Base-by-base conservation (phyloP, 208 protist genomes). In the Acanthamoeba royreba region DNA sequence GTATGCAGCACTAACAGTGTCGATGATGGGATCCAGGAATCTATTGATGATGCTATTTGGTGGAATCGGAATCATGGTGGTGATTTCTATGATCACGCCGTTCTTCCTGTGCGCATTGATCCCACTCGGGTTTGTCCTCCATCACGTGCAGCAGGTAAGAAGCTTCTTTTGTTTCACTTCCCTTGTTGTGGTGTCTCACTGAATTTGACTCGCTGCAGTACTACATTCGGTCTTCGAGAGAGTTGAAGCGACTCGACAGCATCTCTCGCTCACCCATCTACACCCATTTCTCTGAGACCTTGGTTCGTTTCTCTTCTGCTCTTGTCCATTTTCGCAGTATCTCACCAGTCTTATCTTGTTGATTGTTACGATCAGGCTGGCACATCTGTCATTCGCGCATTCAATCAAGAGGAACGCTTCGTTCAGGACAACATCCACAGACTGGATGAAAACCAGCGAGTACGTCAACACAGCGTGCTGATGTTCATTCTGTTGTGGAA, bases 201-300 rank as follows among this genome's bases (percentile, higher is more conserved):
- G 15, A 28, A 19, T 90, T 1, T 15, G 0, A 33, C 8, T 0
- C 5, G 31, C n/a, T n/a, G n/a, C n/a, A 88, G 33, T 91, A 95
- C 40, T 96, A 95, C 66, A 25, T 86, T 22, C 5, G 69, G 4
- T 94, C 95, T 2, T 93, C 91, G 3, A 19, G 93, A 31, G 95
- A 96, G 74, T 9, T 96, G 25, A 94, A 96, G 45, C 81, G 93
- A 7, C 86, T 94, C 13, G 93, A 93, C 43, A 85, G 55, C 35
- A 94, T 52, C 28, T 72, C 93, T 25, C 89, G 98, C 83, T 98
- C 98, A 13, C 99, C 99, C 13, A 95, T 99, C 19, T 98, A 98
- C 92, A 95, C 98, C 0, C 83, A 98, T 87, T 98, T 99, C 45
- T 94, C 88, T 43, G 98, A 99, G 89, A 98, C 98, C 4, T 35